A percentile compares a stretch with the other conserved stretches of the same genome.
Evolutionary conservation across 176 grass and related monocot genomes (phyloP).

Genomic region (Juncus effusus): DNA sequence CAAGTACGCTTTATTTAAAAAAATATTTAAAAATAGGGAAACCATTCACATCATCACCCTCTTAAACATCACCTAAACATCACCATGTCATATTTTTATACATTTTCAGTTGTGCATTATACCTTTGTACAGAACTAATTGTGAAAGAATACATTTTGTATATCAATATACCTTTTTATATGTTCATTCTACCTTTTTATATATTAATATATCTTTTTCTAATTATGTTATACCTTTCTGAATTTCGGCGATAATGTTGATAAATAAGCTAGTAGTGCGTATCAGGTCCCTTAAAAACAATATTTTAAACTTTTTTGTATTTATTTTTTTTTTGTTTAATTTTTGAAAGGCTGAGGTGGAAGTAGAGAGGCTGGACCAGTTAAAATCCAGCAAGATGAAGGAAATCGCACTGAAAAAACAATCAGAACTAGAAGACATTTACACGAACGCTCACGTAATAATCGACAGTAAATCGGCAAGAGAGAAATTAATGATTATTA

Average conservation of each 20-base stretch:
- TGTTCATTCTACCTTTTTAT: background rate
- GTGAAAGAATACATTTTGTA: background rate
- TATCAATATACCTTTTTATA: background rate
- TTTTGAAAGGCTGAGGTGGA: conserved; percentile 53
- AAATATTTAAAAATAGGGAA: background rate
- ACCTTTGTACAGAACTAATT: background rate
- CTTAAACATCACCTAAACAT: too few relatives aligned
- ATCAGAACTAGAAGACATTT: conserved; percentile 61
- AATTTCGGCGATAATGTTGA: background rate
- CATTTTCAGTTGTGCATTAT: too few relatives aligned
- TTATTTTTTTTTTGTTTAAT: conserved; percentile 2
- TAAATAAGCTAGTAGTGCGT: background rate
- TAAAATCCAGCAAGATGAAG: conserved; percentile 81
- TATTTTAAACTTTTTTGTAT: background rate
- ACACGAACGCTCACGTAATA: conserved; percentile 61
- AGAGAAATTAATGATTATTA: conserved; percentile 72
- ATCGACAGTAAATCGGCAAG: conserved; percentile 69
- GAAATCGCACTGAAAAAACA: conserved; percentile 81
- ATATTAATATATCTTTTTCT: background rate
- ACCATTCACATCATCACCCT: background rate
- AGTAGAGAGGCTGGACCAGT: conserved; percentile 60
- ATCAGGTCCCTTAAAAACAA: background rate
- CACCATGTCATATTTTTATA: too few relatives aligned
- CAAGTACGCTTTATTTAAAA: conserved; percentile 48
- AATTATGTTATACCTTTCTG: background rate